phyloP scores from a whole-genome alignment of 345 rosid species.

The Cardamine occulta region DNA sequence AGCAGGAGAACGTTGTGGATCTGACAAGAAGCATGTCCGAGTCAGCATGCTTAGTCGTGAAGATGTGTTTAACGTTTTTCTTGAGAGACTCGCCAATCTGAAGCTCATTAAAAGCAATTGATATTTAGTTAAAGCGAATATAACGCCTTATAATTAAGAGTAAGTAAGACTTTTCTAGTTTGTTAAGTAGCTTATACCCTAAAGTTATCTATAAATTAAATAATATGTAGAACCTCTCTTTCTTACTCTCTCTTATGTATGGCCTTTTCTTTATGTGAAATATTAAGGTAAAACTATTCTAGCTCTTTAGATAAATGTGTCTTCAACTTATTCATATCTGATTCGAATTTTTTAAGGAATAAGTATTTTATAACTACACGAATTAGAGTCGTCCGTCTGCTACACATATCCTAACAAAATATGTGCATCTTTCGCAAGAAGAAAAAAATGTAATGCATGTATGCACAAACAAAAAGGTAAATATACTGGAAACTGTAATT shows the following conservation, averaged over 20 bases:
- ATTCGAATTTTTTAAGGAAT: neutral
- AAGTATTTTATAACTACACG: neutral
- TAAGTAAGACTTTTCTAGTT: neutral
- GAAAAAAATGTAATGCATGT: neutral
- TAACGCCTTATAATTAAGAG: neutral
- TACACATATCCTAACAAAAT: neutral
- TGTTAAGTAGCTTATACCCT: constrained; percentile 16
- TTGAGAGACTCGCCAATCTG: constrained; percentile 67
- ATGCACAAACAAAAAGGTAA: neutral
- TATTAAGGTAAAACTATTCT: neutral
- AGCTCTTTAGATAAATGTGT: neutral
- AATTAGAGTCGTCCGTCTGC: neutral
- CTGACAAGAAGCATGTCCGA: constrained; percentile 52
- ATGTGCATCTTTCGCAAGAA: neutral
- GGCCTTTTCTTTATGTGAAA: constrained; percentile 7
- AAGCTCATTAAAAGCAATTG: constrained; percentile 36
- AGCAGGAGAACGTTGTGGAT: constrained; percentile 67
- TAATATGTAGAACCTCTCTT: neutral
- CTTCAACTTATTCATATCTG: neutral
- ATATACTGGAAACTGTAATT: neutral
- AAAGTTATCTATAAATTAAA: neutral
- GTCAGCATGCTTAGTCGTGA: constrained; percentile 75
- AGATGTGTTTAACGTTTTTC: constrained; percentile 55
- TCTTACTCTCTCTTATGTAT: neutral
- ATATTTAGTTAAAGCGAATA: constrained; percentile 6